Percentiles rank a stretch among this genome's conserved stretches.
Conservation (phyloP, 495 filamentous ascomycete species). For the Cryomyces minteri region DNA sequence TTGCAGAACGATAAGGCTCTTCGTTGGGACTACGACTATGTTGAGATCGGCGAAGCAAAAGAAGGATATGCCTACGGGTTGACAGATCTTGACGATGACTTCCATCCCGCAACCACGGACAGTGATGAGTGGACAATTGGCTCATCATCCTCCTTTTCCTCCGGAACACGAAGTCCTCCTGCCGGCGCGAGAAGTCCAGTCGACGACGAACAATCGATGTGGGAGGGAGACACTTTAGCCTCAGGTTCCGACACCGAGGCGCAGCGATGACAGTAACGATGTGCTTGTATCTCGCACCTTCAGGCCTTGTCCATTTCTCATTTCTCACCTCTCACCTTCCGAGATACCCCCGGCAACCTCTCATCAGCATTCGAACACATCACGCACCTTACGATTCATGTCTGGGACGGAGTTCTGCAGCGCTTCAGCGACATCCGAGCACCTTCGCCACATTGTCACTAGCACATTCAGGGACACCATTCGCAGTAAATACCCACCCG, state of each 20-base stretch:
- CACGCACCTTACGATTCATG: no score
- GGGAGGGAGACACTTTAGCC: slow-evolving; percentile 43
- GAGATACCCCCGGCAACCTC: no score
- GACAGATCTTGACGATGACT: slow-evolving; percentile 33
- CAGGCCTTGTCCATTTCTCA: no score
- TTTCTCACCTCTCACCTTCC: no score
- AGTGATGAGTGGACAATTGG: slow-evolving; percentile 59
- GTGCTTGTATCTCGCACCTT: no score
- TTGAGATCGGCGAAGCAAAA: slow-evolving; percentile 51
- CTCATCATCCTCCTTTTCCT: slow-evolving; percentile 51
- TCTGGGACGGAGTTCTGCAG: no score
- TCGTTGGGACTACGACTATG: slow-evolving; percentile 92
- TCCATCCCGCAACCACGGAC: slow-evolving; percentile 27
- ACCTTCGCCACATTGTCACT: no score
- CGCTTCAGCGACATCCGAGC: no score
- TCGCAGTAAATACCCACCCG: no score
- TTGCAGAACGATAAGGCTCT: slow-evolving; percentile 65
- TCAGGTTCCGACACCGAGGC: slow-evolving; percentile 26
- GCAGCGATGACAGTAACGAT: not conserved
- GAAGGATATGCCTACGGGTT: slow-evolving; percentile 37
- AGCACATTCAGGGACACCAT: no score
- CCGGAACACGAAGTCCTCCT: slow-evolving; percentile 20
- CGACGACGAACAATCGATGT: slow-evolving; percentile 35
- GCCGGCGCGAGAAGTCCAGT: slow-evolving; percentile 32
- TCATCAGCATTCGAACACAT: no score